phyloP scores from a whole-genome alignment of 148 eudicot genomes.

The Nyssa sinensis region DNA sequence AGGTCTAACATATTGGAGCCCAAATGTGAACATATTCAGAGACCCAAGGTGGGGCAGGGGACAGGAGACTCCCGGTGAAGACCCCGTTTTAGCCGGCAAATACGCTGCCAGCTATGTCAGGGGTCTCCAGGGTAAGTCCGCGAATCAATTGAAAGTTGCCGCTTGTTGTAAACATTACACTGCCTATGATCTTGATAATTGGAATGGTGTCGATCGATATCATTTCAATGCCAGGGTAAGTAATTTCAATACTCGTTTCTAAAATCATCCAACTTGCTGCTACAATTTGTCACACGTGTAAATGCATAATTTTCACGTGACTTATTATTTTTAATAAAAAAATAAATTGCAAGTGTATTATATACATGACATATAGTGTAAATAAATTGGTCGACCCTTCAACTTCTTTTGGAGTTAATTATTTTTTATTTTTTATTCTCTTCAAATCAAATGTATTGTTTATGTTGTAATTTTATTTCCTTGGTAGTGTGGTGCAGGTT shows the following conservation, averaged over 20 bases:
- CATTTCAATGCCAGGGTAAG: constrained; percentile 73
- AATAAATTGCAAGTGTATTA: too few species aligned
- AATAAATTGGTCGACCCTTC: too few species aligned
- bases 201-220: constrained; percentile 67
- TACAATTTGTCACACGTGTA: too few species aligned
- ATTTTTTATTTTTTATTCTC: too few species aligned
- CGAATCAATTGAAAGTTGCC: constrained; percentile 65
- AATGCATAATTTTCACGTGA: too few species aligned
- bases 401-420: too few species aligned
- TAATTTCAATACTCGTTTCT: not conserved
- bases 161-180: constrained; percentile 94
- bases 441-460: too few species aligned
- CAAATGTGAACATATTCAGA: constrained; percentile 91
- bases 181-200: constrained; percentile 83
- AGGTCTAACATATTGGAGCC: constrained; percentile 92
- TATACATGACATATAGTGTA: too few species aligned
- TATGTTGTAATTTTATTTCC: too few species aligned
- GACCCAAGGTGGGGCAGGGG: constrained; percentile 98
- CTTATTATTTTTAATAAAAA: too few species aligned
- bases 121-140: constrained; percentile 70
- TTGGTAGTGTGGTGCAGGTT: constrained; percentile 42
- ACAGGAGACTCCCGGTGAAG: constrained; percentile 97
- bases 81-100: constrained; percentile 58
- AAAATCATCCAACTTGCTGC: too few species aligned
- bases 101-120: constrained; percentile 77